Percentiles rank a stretch among this genome's conserved stretches.
phyloP scores from a whole-genome alignment of 2,329 filamentous ascomycete genomes.

The Septoria linicola region DNA sequence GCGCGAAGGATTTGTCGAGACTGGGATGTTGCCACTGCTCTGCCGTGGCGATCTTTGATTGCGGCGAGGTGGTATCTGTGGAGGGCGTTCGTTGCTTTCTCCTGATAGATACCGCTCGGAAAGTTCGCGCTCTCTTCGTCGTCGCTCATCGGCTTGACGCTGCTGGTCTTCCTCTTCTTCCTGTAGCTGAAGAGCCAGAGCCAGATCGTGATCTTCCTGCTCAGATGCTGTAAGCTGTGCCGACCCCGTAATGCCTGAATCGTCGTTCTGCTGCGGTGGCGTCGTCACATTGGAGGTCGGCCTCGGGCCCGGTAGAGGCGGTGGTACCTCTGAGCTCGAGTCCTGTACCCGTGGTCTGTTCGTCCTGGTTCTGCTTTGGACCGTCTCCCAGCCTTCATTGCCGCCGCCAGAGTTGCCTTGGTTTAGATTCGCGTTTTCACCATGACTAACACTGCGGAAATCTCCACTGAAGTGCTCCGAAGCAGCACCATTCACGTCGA shows the following conservation, averaged over 20 bases:
- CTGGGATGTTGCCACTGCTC: slow-evolving; percentile 20
- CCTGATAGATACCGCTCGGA: slow-evolving; percentile 64
- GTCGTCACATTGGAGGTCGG: slow-evolving; percentile 22
- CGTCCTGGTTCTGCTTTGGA: slow-evolving; percentile 41
- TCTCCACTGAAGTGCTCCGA: slow-evolving; percentile 87
- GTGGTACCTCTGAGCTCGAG: slow-evolving; percentile 20
- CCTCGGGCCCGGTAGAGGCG: slow-evolving; percentile 31
- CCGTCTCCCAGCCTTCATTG: slow-evolving; percentile 57
- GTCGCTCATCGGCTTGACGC: slow-evolving; percentile 56
- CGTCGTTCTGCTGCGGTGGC: neutral
- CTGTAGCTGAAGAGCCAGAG: slow-evolving; percentile 85
- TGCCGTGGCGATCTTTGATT: slow-evolving; percentile 26
- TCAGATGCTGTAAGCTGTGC: slow-evolving; percentile 53
- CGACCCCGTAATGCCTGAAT: slow-evolving; percentile 4
- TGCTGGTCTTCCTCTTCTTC: slow-evolving; percentile 87
- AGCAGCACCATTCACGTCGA: slow-evolving; percentile 79
- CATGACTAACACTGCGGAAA: slow-evolving; percentile 77
- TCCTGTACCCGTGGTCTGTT: slow-evolving; percentile 21
- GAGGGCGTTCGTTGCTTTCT: slow-evolving; percentile 48
- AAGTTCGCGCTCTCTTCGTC: slow-evolving; percentile 64
- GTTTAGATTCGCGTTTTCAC: slow-evolving; percentile 34
- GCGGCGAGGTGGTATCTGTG: slow-evolving; percentile 32
- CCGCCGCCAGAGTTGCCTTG: slow-evolving; percentile 32
- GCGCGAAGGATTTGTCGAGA: slow-evolving; percentile 12
- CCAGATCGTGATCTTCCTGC: slow-evolving; percentile 80